Evolutionary conservation across 192 early-diverging fungal species (phyloP).

Genomic region (Linnemannia exigua): DNA sequence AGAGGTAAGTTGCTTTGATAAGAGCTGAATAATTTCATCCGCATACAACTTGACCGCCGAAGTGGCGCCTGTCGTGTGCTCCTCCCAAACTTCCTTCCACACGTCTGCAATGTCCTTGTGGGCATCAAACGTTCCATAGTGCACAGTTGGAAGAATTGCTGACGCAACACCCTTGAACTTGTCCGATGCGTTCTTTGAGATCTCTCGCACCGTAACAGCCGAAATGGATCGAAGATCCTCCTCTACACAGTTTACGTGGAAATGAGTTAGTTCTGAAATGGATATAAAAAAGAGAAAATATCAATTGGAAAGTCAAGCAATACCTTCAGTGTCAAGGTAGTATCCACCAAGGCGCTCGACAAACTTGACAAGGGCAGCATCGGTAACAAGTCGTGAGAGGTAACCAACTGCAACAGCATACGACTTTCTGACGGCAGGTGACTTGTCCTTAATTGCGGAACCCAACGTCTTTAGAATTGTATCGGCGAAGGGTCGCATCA

Average conservation of each 20-base stretch:
- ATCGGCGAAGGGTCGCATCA: conserved; percentile 80
- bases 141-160: conserved; percentile 78
- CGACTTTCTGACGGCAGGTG: conserved; percentile 86
- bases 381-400: conserved; percentile 72
- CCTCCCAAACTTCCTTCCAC: conserved; percentile 86
- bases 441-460: conserved; percentile 81
- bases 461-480: conserved; percentile 82
- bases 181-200: conserved; percentile 76
- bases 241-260: conserved; percentile 59
- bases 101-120: conserved; percentile 65
- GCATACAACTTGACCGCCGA: conserved; percentile 75
- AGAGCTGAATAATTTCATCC: conserved; percentile 72
- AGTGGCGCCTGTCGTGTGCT: conserved; percentile 71
- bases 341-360: conserved; percentile 78
- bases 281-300: neutral
- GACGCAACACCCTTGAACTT: conserved; percentile 65
- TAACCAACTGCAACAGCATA: conserved; percentile 90
- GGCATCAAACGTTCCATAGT: conserved; percentile 76
- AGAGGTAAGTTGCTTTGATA: conserved; percentile 66
- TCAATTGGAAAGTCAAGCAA: neutral
- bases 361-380: conserved; percentile 72
- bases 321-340: conserved; percentile 81
- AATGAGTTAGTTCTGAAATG: neutral
- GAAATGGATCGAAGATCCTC: conserved; percentile 78
- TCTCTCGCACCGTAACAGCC: conserved; percentile 76